Evolutionary conservation across 345 rosid genomes (phyloP).

Genomic region (Geranium rotundifolium): DNA sequence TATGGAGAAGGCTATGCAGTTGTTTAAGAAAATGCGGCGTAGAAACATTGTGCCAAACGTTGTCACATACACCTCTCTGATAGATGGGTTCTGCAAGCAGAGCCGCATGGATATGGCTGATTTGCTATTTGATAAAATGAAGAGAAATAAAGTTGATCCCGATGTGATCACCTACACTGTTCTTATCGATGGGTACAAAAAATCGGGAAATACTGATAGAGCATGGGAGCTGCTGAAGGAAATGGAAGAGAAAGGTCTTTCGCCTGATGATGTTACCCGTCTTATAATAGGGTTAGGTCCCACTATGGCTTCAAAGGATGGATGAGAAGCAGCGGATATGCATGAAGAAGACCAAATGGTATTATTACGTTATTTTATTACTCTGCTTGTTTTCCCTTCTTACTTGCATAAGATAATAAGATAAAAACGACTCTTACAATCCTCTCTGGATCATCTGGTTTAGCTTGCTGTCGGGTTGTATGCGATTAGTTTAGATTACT

Average conservation of each 20-base stretch:
- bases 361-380: too few species aligned
- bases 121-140: slow-evolving; percentile 46
- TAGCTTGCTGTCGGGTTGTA: too few species aligned
- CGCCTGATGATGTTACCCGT: slow-evolving; percentile 18
- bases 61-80: slow-evolving; percentile 46
- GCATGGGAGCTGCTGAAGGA: slow-evolving; percentile 38
- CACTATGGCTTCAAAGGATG: too few species aligned
- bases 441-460: too few species aligned
- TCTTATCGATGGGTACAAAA: slow-evolving; percentile 35
- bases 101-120: slow-evolving; percentile 41
- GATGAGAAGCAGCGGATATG: too few species aligned
- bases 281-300: background rate
- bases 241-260: slow-evolving; percentile 29
- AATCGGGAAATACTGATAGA: slow-evolving; percentile 43
- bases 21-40: slow-evolving; percentile 42
- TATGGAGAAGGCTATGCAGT: slow-evolving; percentile 47
- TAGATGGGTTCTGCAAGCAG: slow-evolving; percentile 38
- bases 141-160: slow-evolving; percentile 46
- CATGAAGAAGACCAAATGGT: too few species aligned
- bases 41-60: slow-evolving; percentile 38
- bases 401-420: too few species aligned
- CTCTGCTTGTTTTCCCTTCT: too few species aligned
- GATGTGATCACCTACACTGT: slow-evolving; percentile 45
- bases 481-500: too few species aligned
- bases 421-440: too few species aligned